phyloP scores from a whole-genome alignment of 495 filamentous ascomycete species.

The Annulohypoxylon moriforme region DNA sequence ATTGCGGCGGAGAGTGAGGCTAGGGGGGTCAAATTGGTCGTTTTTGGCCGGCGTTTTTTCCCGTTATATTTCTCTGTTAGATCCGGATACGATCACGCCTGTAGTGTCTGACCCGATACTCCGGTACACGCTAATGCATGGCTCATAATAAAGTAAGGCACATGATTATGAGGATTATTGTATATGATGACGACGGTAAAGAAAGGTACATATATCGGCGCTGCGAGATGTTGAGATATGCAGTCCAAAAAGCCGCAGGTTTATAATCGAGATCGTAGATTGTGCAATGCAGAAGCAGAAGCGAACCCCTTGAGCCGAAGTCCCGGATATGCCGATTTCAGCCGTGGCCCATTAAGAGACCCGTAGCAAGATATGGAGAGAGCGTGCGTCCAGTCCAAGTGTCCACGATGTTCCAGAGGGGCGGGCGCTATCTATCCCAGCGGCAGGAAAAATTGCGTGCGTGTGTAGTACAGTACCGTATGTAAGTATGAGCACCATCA shows the following conservation, averaged over 20 bases:
- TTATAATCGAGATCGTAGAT: slow-evolving; percentile 31
- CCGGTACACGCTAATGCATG: slow-evolving; percentile 55
- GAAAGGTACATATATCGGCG: slow-evolving; percentile 15
- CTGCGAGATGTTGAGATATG: slow-evolving; percentile 43
- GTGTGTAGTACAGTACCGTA: slow-evolving; percentile 37
- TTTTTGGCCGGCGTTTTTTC: slow-evolving; percentile 32
- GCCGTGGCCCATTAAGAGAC: slow-evolving; percentile 34
- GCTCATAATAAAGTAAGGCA: slow-evolving; percentile 50
- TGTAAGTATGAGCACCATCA: slow-evolving; percentile 32
- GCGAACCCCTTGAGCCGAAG: slow-evolving; percentile 28
- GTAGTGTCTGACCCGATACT: slow-evolving; percentile 52
- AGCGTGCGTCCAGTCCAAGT: neutral
- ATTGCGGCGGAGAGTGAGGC: slow-evolving; percentile 39
- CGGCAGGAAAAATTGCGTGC: slow-evolving; percentile 52
- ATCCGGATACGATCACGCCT: slow-evolving; percentile 45
- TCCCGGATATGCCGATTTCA: slow-evolving; percentile 40
- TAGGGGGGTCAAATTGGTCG: slow-evolving; percentile 37
- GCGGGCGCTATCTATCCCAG: slow-evolving; percentile 36
- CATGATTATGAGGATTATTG: slow-evolving; percentile 31
- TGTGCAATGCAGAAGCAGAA: slow-evolving; percentile 20
- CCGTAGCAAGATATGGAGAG: slow-evolving; percentile 26
- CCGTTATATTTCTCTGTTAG: slow-evolving; percentile 42
- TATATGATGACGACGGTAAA: slow-evolving; percentile 28
- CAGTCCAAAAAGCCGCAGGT: neutral
- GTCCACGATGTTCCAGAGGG: slow-evolving; percentile 43